These are phyloP conservation scores for Linum tenue DNA, from an alignment of 345 rosid genomes.

Conservation along the genomic window DNA sequence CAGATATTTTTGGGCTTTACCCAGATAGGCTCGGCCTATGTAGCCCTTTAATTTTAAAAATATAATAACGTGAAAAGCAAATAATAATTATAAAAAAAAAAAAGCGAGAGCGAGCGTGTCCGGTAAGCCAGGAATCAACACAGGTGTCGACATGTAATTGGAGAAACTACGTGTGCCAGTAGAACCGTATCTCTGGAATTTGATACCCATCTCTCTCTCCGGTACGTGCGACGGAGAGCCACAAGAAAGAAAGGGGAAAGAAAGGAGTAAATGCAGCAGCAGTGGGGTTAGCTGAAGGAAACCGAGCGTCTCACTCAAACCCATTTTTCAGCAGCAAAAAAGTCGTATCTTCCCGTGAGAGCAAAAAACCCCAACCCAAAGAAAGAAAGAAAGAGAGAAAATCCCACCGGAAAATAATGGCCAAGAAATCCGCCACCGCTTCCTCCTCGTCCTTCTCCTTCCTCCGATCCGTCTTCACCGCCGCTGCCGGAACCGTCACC, in stretches of 20 bases:
- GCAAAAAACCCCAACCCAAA: neutral
- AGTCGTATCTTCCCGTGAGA: neutral
- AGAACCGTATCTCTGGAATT: neutral
- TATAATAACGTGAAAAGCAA: neutral
- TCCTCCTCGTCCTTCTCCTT: neutral
- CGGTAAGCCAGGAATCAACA: neutral
- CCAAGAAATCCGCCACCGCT: neutral
- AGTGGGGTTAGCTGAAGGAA: too few relatives aligned
- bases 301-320: too few relatives aligned
- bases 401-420: neutral
- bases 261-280: neutral
- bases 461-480: neutral
- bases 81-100: too few relatives aligned
- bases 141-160: neutral
- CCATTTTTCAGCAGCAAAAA: too few relatives aligned
- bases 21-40: neutral
- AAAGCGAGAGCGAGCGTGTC: neutral
- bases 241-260: neutral
- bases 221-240: neutral
- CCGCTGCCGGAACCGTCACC: neutral
- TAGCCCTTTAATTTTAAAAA: neutral
- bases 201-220: neutral
- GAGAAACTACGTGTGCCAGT: neutral
- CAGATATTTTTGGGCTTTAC: too few relatives aligned
- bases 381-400: too few relatives aligned